These are phyloP conservation scores for Dryas octopetala DNA, from an alignment of 306 rosid genomes.

Conservation along the genomic window DNA sequence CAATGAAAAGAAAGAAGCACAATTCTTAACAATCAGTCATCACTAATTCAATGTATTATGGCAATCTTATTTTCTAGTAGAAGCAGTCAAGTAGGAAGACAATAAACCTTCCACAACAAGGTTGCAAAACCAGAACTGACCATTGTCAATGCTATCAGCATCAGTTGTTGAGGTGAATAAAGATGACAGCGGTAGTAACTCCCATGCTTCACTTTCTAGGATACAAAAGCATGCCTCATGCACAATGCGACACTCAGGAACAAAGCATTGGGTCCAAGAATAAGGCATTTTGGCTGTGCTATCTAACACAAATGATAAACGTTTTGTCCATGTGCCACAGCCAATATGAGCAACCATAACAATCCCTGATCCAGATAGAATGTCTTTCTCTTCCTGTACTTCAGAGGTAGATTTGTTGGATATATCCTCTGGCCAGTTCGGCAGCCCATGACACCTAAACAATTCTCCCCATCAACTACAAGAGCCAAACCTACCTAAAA, in stretches of 20 bases:
- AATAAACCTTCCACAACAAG: conserved; percentile 83
- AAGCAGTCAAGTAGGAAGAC: conserved; percentile 25
- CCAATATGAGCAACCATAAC: conserved; percentile 81
- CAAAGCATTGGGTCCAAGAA: conserved; percentile 69
- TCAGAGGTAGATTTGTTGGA: conserved; percentile 37
- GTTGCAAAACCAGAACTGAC: conserved; percentile 56
- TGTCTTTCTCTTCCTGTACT: conserved; percentile 28
- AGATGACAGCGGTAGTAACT: conserved; percentile 63
- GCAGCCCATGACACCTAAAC: conserved; percentile 89
- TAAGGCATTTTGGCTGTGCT: conserved; percentile 32
- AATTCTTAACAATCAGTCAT: neutral
- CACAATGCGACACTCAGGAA: conserved; percentile 46
- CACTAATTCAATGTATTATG: neutral
- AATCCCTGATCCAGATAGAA: conserved; percentile 51
- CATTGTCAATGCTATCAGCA: conserved; percentile 39
- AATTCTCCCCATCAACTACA: conserved; percentile 75
- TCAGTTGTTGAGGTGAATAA: conserved; percentile 45
- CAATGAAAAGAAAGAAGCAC: neutral
- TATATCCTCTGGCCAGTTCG: conserved; percentile 63
- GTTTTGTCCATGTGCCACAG: conserved; percentile 75
- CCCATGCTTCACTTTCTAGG: conserved; percentile 81
- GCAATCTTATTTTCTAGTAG: conserved; percentile 6
- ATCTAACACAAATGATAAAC: conserved; percentile 32
- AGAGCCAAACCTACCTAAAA: conserved; percentile 90
- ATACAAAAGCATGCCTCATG: conserved; percentile 64